These are phyloP conservation scores for Fraxinus excelsior DNA, from an alignment of 257 asterid species.

Conservation along the genomic window DNA sequence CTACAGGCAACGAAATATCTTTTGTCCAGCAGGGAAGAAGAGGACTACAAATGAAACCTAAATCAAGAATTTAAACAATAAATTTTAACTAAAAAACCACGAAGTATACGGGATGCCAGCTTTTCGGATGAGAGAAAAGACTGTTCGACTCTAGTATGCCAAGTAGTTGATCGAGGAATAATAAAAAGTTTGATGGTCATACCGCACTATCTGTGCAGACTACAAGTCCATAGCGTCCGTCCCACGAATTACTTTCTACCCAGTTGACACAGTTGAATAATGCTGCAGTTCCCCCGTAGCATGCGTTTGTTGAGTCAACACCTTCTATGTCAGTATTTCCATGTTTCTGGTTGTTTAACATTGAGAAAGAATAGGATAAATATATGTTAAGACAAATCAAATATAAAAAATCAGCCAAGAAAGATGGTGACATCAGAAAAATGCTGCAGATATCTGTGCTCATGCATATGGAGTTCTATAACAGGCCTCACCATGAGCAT, in stretches of 20 bases:
- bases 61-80: slow-evolving; percentile 7
- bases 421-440: not conserved
- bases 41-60: not conserved
- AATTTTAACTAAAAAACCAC: not conserved
- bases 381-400: not conserved
- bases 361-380: slow-evolving; percentile 25
- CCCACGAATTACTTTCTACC: slow-evolving; percentile 99
- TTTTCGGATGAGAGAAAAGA: not conserved
- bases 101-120: not conserved
- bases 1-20: not conserved
- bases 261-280: slow-evolving; percentile 90
- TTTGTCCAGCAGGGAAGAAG: not conserved
- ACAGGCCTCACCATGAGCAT: not conserved
- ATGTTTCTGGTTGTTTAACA: slow-evolving; percentile 54
- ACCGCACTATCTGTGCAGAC: slow-evolving; percentile 99
- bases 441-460: not conserved
- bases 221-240: slow-evolving; percentile 97
- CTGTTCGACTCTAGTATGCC: not conserved
- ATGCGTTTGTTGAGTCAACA: slow-evolving; percentile 95
- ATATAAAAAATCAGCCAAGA: not conserved
- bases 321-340: slow-evolving; percentile 99
- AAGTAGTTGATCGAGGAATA: not conserved
- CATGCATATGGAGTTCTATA: not conserved
- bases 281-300: slow-evolving; percentile 99
- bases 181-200: slow-evolving; percentile 28